Evolutionary conservation across 176 grass and related monocot species (phyloP), one percentile per base, ranked within the genome.

Genomic region (Musa acuminata): DNA sequence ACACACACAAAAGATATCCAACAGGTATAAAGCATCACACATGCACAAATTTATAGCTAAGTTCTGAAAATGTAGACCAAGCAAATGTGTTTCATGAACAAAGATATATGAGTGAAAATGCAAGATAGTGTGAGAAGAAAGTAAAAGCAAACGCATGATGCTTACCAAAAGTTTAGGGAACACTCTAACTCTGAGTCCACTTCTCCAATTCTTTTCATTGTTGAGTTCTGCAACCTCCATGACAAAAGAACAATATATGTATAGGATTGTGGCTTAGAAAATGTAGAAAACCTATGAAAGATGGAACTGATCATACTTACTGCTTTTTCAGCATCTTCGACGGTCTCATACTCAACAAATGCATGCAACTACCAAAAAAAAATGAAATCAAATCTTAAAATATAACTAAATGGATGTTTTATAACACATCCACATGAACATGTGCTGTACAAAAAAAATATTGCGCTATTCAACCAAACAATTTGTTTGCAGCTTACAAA

Each of bases 181-280:
- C 53, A 91, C 75, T 64, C 88, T 88, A 82, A 99, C 91, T 99
- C 95, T 88, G 14, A 99, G 82, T 23, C 91, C 91, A 69, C 55
- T 94, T 88, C 95, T 91, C 95, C 95, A 94, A 84, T 99, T 99
- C 80, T 84, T 93, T 60, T 99, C 95, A 84, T 94, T 86, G 85
- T 99, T 99, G 69, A 99, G 90, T 51, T 91, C 95, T 51, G 75
- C 10, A 87, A 94, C 84, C 95, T 99, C 75, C 51, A 74, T 74
- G 17, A 12, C 48, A 81, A 24, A 29, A 74, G 35, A 73, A 12
- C 11, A 64, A 60, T 43, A 5, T 43, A 43, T 68, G 79, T 72
- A 60, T 70, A 54, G 12, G 1, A 77, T 26, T 2, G 25, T 26
- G 58, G 22, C 68, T 77, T 52, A 63, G 17, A 53, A 43, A 14